These are phyloP conservation scores for Ustilago cynodontis DNA, from an alignment of 1,284 basidiomycete species.

Conservation along the genomic window DNA sequence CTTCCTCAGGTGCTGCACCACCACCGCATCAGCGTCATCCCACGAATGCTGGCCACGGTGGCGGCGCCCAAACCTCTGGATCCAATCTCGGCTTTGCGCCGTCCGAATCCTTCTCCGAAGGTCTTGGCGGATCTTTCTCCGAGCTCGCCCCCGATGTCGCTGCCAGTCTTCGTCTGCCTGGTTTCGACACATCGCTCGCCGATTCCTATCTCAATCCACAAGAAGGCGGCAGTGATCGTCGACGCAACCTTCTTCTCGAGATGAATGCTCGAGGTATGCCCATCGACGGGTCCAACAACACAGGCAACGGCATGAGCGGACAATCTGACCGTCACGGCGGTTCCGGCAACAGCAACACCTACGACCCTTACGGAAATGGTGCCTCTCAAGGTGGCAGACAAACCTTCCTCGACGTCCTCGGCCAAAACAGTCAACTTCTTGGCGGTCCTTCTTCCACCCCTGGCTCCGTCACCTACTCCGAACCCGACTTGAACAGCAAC, in stretches of 20 bases:
- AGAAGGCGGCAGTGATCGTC: conserved; percentile 35
- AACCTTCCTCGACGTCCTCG: conserved; percentile 51
- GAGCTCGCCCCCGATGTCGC: conserved; percentile 47
- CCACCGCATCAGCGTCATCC: conserved; percentile 23
- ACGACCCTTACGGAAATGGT: conserved; percentile 26
- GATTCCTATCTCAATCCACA: conserved; percentile 58
- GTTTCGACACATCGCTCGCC: conserved; percentile 58
- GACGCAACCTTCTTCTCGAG: conserved; percentile 47
- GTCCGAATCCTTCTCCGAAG: conserved; percentile 27
- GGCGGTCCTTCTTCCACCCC: conserved; percentile 34
- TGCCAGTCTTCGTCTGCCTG: conserved; percentile 50
- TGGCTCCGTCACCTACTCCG: conserved; percentile 35
- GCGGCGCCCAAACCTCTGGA: conserved; percentile 8
- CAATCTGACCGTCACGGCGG: conserved; percentile 8
- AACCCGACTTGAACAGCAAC: conserved; percentile 27
- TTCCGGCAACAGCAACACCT: conserved; percentile 8
- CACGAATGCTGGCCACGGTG: conserved; percentile 17
- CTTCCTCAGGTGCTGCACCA: conserved; percentile 3
- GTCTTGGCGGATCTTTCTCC: conserved; percentile 49
- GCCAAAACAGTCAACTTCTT: conserved; percentile 39
- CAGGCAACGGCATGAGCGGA: conserved; percentile 12
- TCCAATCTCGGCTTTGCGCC: conserved; percentile 31
- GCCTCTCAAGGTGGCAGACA: conserved; percentile 12
- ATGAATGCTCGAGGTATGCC: conserved; percentile 28
- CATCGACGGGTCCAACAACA: conserved; percentile 7